Percentiles rank a stretch among this genome's conserved stretches.
These are phyloP conservation scores for Termitomyces sp. DNA, from an alignment of 1,284 basidiomycete genomes.

Conservation along the genomic window DNA sequence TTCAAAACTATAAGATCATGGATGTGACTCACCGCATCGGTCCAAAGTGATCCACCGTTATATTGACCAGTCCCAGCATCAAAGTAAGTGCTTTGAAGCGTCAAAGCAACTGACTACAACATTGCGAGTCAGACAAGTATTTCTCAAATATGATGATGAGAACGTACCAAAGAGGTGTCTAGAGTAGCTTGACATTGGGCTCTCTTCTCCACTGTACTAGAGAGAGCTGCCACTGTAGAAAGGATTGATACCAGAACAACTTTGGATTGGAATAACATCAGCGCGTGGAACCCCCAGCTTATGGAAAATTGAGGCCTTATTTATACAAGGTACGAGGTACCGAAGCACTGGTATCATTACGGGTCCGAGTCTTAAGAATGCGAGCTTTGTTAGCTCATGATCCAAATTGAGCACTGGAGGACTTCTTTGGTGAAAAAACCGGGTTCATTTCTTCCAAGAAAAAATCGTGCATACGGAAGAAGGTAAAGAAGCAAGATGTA, in stretches of 20 bases:
- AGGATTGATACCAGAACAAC: slow-evolving; percentile 3
- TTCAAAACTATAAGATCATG: neutral
- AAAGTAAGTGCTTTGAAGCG: slow-evolving; percentile 40
- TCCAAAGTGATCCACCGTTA: slow-evolving; percentile 44
- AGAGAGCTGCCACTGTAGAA: slow-evolving; percentile 2
- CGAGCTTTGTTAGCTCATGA: neutral
- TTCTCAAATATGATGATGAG: neutral
- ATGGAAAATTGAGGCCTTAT: neutral
- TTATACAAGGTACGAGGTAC: neutral
- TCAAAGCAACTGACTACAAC: slow-evolving; percentile 35
- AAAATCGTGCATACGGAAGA: neutral
- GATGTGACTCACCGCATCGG: slow-evolving; percentile 36
- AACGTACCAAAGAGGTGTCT: slow-evolving; percentile 26
- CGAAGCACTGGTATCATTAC: neutral
- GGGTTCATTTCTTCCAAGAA: neutral
- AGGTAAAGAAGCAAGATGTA: neutral
- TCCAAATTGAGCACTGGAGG: neutral
- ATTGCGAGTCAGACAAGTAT: neutral
- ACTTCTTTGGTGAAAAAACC: neutral
- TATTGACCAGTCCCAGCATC: slow-evolving; percentile 32
- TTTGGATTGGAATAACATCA: slow-evolving; percentile 3
- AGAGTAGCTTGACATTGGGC: slow-evolving; percentile 30
- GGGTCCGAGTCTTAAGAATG: neutral
- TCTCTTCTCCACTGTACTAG: slow-evolving; percentile 17
- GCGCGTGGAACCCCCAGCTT: neutral